Base-by-base conservation (phyloP, 2,329 filamentous ascomycete species). In the Didymella keratinophila region DNA sequence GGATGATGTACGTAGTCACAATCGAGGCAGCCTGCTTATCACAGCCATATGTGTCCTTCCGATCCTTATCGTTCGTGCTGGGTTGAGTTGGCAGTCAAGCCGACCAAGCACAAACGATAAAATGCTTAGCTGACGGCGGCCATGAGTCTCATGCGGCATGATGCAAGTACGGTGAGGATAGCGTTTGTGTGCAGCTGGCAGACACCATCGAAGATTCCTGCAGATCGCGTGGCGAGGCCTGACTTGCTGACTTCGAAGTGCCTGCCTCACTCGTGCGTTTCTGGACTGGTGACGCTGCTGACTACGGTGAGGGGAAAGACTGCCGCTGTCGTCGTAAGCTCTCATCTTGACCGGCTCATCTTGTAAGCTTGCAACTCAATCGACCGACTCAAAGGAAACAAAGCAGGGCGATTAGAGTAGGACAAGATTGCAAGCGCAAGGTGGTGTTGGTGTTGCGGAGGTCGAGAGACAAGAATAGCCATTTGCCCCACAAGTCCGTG, bases 371-470 rank as follows among this genome's bases (percentile, higher is more conserved):
- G n/a, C 28, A 28, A 34, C 43, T 36, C 25, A 34, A 20, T 20
- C 18, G 21, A 32, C 14, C 34, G 36, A 27, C 14, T 27, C 39
- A 21, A 20, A n/a, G 30, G 14, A 16, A 50, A 39, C 5, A 30
- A 34, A 11, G 34, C 37, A 53, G 50, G 50, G 45, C 49, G 41
- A 47, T 18, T 25, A 54, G 10, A 23, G 56, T 50, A 36, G 45
- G 32, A 54, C 56, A 21, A 51, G 34, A 54, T 54, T 53, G 50
- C 50, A 37, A 37, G 56, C 56, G 45, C 47, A 60, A 56, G 52
- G 52, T 52, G 56, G 45, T 58, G 44, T 46, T 53, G 23, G 8
- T 23, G 56, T 30, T 4, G 39, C 30, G 42, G 42, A 42, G 25
- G 51, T 51, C 10, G 42, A 36, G 5, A 21, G 34, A 51, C 41